Evolutionary conservation across 768 basidiomycete genomes (phyloP).

Genomic region (Megacollybia marginata): DNA sequence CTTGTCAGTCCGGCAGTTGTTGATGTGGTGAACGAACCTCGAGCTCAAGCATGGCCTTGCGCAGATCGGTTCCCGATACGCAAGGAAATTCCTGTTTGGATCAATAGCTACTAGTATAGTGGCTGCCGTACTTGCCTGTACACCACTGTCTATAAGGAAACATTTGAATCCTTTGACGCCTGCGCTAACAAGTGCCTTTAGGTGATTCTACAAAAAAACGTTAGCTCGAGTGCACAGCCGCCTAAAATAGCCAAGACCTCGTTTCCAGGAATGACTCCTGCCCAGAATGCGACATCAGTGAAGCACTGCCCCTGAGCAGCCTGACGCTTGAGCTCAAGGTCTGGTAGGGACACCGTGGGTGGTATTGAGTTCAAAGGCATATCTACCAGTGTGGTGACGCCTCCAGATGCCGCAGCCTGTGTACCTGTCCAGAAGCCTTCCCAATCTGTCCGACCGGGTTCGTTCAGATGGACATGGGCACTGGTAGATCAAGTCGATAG

Average conservation of each 20-base stretch:
- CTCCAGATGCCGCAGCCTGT: constrained; percentile 82
- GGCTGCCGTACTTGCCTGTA: constrained; percentile 51
- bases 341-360: constrained; percentile 80
- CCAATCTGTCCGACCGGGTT: constrained; percentile 90
- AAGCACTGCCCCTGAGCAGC: constrained; percentile 71
- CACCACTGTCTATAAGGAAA: constrained; percentile 93
- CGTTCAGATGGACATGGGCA: constrained; percentile 89
- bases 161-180: constrained; percentile 97
- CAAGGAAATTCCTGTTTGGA: constrained; percentile 80
- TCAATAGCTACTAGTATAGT: constrained; percentile 4
- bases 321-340: constrained; percentile 63
- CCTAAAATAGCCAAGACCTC: constrained; percentile 39
- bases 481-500: constrained; percentile 26
- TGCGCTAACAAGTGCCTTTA: constrained; percentile 65
- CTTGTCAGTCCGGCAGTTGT: background rate
- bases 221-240: background rate
- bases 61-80: constrained; percentile 65
- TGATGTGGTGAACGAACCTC: constrained; percentile 36
- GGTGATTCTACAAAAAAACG: constrained; percentile 42
- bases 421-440: constrained; percentile 94
- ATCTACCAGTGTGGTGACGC: constrained; percentile 92
- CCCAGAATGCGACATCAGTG: constrained; percentile 89
- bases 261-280: constrained; percentile 91
- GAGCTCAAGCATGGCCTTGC: constrained; percentile 63
- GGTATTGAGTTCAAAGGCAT: constrained; percentile 99